phyloP scores from a whole-genome alignment of 2,329 filamentous ascomycete genomes.

The Ophiostoma sp. region DNA sequence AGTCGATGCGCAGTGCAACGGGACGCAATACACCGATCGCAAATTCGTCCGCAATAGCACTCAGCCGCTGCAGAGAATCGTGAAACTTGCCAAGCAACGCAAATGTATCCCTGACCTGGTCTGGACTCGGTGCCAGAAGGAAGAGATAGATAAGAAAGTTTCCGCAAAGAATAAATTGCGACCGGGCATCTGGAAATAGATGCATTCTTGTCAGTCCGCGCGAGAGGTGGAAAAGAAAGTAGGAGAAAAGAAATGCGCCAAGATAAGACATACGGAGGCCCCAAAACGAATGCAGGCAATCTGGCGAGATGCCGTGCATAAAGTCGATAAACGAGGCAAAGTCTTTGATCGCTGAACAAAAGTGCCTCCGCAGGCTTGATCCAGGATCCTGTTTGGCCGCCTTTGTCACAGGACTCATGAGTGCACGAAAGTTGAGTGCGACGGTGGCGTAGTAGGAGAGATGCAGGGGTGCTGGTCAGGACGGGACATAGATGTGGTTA shows the following conservation, averaged over 20 bases:
- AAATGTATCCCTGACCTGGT: conserved; percentile 40
- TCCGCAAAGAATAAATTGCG: conserved; percentile 48
- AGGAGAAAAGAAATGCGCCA: neutral
- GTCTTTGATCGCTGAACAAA: conserved; percentile 39
- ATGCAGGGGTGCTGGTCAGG: conserved; percentile 40
- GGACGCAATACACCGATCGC: conserved; percentile 40
- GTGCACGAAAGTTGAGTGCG: conserved; percentile 45
- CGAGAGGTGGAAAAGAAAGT: conserved; percentile 13
- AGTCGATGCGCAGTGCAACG: conserved; percentile 42
- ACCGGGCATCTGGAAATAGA: conserved; percentile 38
- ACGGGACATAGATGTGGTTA: neutral
- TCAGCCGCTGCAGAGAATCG: conserved; percentile 40
- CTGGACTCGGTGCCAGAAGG: conserved; percentile 42
- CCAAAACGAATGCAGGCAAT: conserved; percentile 47
- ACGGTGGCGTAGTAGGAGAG: conserved; percentile 46
- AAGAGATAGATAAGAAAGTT: conserved; percentile 53
- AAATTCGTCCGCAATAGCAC: conserved; percentile 36
- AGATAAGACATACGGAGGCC: conserved; percentile 42
- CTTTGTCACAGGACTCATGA: conserved; percentile 49
- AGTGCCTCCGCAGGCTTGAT: conserved; percentile 42
- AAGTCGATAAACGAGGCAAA: conserved; percentile 43
- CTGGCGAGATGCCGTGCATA: conserved; percentile 40
- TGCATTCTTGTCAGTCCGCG: neutral
- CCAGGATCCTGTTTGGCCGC: conserved; percentile 41
- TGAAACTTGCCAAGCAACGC: conserved; percentile 43